Base-by-base conservation (phyloP, 805 yeast genomes). In the Phaffomyces antillensis region DNA sequence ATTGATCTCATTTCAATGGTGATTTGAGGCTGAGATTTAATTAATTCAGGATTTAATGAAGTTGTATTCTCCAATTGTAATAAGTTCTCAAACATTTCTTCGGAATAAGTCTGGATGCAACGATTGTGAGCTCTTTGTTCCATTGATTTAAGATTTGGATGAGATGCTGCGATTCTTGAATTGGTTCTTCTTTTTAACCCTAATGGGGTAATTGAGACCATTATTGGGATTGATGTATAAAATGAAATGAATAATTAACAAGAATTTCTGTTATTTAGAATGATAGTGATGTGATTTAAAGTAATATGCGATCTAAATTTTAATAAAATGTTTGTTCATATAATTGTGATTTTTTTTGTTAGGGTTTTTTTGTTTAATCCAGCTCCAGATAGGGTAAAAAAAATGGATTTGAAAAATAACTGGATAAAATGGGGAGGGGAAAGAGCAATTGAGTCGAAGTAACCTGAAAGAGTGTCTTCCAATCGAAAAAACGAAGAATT, bases 1-100 rank as follows among this genome's bases (percentile, higher is more conserved):
- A 82, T 79, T 20, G 82, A 79, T 56, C 98, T 76, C 79, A 88
- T 86, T 32, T 61, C 61, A 20, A 56, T 54, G n/a, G 49, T 70
- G 59, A 67, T 72, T 49, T 68, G 67, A 18, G 72, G 72, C 44
- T 68, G 72, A 2, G 68, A 56, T 20, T 51, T 53, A 17, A 68
- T 64, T 42, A 62, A 48, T 10, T 62, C 53, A 6, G 63, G 53
- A 20, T 52, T 48, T 33, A 58, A 48, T 26, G 59, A 52, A 2
- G 67, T 58, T 16, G 54, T 46, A 15, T 52, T 48, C 48, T 71
- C 73, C 30, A 68, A 49, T 9, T 53, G 46, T 16, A 65, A 53
- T 43, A 69, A 55, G 45, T 70, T 72, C 13, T 53, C 52, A 46
- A 63, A 55, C 41, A 59, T 68, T 16, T 75, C 77, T 40, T 63